These are phyloP conservation scores for Chalara sp. DNA, from an alignment of 2,329 filamentous ascomycete genomes.

Conservation along the genomic window DNA sequence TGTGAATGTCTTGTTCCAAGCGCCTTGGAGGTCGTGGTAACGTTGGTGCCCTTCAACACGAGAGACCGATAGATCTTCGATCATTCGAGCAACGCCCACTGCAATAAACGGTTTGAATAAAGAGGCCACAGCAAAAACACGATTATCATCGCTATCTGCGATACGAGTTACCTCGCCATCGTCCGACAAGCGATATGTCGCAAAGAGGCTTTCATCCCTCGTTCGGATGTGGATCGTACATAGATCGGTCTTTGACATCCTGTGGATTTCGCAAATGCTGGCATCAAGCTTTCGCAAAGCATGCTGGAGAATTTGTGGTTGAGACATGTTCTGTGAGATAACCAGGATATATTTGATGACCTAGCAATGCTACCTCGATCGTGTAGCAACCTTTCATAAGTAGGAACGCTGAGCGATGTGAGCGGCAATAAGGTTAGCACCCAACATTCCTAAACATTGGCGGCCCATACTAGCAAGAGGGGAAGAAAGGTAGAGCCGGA, in stretches of 20 bases:
- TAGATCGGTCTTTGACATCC: neutral
- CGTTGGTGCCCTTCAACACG: neutral
- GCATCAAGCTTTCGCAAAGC: neutral
- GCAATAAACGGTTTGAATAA: conserved; percentile 9
- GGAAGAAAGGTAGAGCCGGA: no score
- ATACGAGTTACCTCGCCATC: neutral
- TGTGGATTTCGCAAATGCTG: neutral
- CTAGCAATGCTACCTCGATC: no score
- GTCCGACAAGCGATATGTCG: neutral
- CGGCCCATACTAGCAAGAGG: no score
- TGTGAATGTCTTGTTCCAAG: conserved; percentile 6
- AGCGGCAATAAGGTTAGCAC: no score
- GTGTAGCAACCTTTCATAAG: no score
- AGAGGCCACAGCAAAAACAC: conserved; percentile 5
- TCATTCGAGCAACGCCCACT: conserved; percentile 1
- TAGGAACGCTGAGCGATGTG: no score
- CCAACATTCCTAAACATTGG: no score
- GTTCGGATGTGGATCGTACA: neutral
- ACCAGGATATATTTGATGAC: no score
- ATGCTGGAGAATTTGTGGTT: neutral
- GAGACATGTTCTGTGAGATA: no score
- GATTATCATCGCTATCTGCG: conserved; percentile 1
- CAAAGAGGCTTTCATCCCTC: neutral
- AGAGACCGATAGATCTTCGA: conserved; percentile 4
- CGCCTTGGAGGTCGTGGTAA: conserved; percentile 3